Percentiles rank a stretch among this genome's conserved stretches.
phyloP scores from a whole-genome alignment of 2,329 filamentous ascomycete genomes.

The Alternaria triticina region DNA sequence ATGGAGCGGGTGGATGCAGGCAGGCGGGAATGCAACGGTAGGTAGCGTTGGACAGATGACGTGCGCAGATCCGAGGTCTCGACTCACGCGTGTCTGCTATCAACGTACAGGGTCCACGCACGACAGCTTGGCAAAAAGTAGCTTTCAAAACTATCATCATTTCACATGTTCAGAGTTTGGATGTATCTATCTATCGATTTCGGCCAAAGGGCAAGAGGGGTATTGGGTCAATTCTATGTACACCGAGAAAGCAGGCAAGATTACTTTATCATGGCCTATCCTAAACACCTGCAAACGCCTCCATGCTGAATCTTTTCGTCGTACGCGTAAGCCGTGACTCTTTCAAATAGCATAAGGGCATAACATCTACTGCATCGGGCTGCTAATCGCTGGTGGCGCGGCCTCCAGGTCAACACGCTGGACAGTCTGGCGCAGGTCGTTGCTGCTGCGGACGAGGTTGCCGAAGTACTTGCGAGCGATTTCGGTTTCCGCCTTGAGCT shows the following conservation, averaged over 20 bases:
- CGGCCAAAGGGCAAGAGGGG: slow-evolving; percentile 35
- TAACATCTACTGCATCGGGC: slow-evolving; percentile 24
- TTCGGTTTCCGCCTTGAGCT: slow-evolving; percentile 82
- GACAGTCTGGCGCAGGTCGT: slow-evolving; percentile 57
- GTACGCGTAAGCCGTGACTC: slow-evolving; percentile 13
- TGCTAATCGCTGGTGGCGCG: slow-evolving; percentile 53
- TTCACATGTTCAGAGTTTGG: background rate
- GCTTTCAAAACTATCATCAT: background rate
- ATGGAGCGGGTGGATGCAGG: slow-evolving; percentile 23
- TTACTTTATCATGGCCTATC: slow-evolving; percentile 20
- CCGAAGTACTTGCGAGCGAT: slow-evolving; percentile 89
- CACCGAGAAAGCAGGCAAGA: slow-evolving; percentile 24
- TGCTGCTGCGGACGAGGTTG: slow-evolving; percentile 74
- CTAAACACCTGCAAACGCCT: slow-evolving; percentile 28
- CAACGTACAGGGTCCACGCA: background rate
- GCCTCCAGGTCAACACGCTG: slow-evolving; percentile 60
- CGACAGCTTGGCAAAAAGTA: slow-evolving; percentile 14
- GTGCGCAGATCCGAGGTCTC: slow-evolving; percentile 5
- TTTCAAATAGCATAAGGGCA: slow-evolving; percentile 3
- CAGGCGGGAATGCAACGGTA: background rate
- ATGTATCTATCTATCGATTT: background rate
- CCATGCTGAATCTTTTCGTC: slow-evolving; percentile 12
- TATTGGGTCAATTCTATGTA: slow-evolving; percentile 43
- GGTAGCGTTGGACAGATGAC: slow-evolving; percentile 5
- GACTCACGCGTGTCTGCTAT: background rate